A percentile compares a stretch with the other conserved stretches of the same genome.
Evolutionary conservation across 805 yeast species (phyloP).

Genomic region (Yarrowia sp.): DNA sequence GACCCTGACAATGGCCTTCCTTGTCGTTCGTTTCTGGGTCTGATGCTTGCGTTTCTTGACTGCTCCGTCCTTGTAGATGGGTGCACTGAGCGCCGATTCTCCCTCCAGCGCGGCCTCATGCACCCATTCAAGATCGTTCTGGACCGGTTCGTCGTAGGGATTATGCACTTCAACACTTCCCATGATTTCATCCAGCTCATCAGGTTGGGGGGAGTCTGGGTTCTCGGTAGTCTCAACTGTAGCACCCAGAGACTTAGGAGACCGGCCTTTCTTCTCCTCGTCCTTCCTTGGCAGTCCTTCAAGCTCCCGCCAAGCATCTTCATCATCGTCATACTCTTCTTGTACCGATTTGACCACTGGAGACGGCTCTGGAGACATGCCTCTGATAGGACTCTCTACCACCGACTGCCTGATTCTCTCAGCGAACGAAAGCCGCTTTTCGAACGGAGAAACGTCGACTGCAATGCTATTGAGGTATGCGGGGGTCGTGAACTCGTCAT

Average conservation of each 20-base stretch:
- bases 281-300: constrained; percentile 6
- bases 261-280: too few relatives aligned
- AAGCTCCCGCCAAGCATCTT: constrained; percentile 18
- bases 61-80: constrained; percentile 1
- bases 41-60: constrained; percentile 23
- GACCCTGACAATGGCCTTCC: constrained; percentile 14
- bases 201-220: not conserved
- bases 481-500: constrained; percentile 26
- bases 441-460: constrained; percentile 41
- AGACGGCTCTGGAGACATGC: not conserved
- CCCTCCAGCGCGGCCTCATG: constrained; percentile 12
- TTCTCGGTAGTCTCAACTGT: too few relatives aligned
- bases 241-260: too few relatives aligned
- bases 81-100: constrained; percentile 17
- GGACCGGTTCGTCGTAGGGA: constrained; percentile 25
- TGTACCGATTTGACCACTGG: too few relatives aligned
- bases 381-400: not conserved
- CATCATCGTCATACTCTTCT: constrained; percentile 3
- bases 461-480: constrained; percentile 42
- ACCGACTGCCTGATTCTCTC: constrained; percentile 23
- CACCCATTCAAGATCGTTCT: constrained; percentile 27
- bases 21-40: constrained; percentile 32
- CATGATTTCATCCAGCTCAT: constrained; percentile 20
- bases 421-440: constrained; percentile 30
- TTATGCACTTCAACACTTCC: constrained; percentile 19